phyloP scores from a whole-genome alignment of 768 basidiomycete genomes.

The Botryobasidium botryosum region DNA sequence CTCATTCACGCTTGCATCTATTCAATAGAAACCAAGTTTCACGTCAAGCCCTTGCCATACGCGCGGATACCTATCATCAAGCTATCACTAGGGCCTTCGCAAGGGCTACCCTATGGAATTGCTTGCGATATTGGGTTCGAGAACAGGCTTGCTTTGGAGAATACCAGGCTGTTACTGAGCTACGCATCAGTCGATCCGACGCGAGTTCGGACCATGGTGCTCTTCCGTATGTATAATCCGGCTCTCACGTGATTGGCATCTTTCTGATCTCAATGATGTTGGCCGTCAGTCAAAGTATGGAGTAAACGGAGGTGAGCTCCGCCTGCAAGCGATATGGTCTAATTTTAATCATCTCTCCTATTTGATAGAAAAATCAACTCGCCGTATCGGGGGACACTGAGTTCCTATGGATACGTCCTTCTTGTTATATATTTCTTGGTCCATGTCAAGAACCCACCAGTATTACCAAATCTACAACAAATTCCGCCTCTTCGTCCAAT shows the following conservation, averaged over 20 bases:
- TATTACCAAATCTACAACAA: conserved; percentile 89
- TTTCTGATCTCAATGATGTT: neutral
- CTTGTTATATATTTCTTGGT: conserved; percentile 96
- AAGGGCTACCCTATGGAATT: conserved; percentile 68
- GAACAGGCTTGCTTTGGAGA: conserved; percentile 91
- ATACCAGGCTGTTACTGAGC: conserved; percentile 87
- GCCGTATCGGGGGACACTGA: conserved; percentile 90
- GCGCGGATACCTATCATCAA: conserved; percentile 99
- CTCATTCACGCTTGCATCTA: neutral
- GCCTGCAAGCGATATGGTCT: conserved; percentile 1
- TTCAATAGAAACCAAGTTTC: conserved; percentile 73
- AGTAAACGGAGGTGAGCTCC: conserved; percentile 66
- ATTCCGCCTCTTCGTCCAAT: conserved; percentile 85
- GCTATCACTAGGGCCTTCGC: conserved; percentile 76
- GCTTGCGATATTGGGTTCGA: conserved; percentile 98
- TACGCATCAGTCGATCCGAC: conserved; percentile 96
- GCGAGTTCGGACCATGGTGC: conserved; percentile 80
- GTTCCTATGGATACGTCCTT: conserved; percentile 93
- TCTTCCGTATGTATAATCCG: conserved; percentile 66
- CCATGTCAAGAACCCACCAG: conserved; percentile 94
- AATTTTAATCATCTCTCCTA: neutral
- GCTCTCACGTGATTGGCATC: neutral
- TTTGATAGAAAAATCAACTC: conserved; percentile 83
- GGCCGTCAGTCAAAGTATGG: conserved; percentile 83
- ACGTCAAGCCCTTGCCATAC: conserved; percentile 89